Base-by-base conservation (phyloP, 352 stramenopile genomes). In the Globisporangium yorkense region DNA sequence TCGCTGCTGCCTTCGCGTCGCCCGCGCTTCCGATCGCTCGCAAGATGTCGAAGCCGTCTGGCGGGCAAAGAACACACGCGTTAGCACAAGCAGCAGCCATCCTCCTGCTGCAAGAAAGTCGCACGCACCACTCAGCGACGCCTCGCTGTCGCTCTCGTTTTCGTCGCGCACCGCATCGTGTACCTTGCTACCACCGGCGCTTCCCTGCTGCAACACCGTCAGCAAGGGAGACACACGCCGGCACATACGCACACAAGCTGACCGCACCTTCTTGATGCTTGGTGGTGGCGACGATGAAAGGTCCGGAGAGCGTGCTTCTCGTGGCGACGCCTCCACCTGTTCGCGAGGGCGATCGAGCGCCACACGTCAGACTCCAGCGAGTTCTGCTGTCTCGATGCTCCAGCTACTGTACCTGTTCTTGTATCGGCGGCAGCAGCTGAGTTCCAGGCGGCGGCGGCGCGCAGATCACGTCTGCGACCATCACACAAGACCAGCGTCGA, bases 21-120 rank as follows among this genome's bases (percentile, higher is more conserved):
- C 10, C 8, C n/a, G 31, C 41, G 12, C 24, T 27, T 13, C 15
- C 31, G 18, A 47, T 16, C 35, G 15, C 21, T 43, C 18, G 21
- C 15, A 51, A n/a, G 50, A 58, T 57, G 29, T 57, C 57, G 10
- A 58, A 63, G 12, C 57, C 57, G 39, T 54, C 57, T 63, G 15
- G 18, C 12, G 8, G 33, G 24, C 9, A 45, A 16, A 18, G 18
- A 33, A 37, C 1, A 33, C 8, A 50, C 37, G 15, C 20, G 33
- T 48, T 33, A 55, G 31, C 48, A 9, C 3, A 45, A 35, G 33
- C 37, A 12, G 10, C 15, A 56, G 37, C 12, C 12, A 35, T 27
- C 12, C 8, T 8, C 33, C 7, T 2, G 24, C 24, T 27, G 16
- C 1, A 21, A 10, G 5, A 12, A 27, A 15, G 10, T 24, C 21